A percentile compares a stretch with the other conserved stretches of the same genome.
These are phyloP conservation scores for Neophaeococcomyces mojaviensis DNA, from an alignment of 2,329 filamentous ascomycete genomes.

Conservation along the genomic window DNA sequence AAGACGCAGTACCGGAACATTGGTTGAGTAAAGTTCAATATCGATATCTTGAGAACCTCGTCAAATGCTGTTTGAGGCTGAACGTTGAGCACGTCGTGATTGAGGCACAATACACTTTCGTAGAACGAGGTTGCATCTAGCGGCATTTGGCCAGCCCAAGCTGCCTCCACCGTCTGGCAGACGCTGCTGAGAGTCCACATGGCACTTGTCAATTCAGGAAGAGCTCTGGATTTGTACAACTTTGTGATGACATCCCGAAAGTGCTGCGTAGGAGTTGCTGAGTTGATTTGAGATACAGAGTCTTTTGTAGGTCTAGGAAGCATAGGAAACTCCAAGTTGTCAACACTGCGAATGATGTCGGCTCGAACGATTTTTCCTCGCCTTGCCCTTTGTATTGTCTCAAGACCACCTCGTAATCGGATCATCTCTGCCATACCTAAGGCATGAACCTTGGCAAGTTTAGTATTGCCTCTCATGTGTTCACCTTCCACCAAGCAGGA, in stretches of 20 bases:
- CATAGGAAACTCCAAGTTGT: slow-evolving; percentile 12
- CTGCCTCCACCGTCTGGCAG: slow-evolving; percentile 11
- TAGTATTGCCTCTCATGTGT: slow-evolving; percentile 13
- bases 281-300: slow-evolving; percentile 2
- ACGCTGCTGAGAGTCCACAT: slow-evolving; percentile 12
- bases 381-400: slow-evolving; percentile 8
- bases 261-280: slow-evolving; percentile 3
- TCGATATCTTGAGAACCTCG: slow-evolving; percentile 10
- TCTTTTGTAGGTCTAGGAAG: slow-evolving; percentile 10
- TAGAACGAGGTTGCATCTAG: slow-evolving; percentile 15
- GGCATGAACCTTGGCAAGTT: slow-evolving; percentile 13
- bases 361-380: slow-evolving; percentile 17
- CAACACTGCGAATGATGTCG: slow-evolving; percentile 16
- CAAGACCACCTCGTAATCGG: slow-evolving; percentile 13
- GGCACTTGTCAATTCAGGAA: slow-evolving; percentile 1
- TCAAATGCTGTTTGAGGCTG: slow-evolving; percentile 3
- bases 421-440: slow-evolving; percentile 19
- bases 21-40: slow-evolving; percentile 15
- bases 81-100: slow-evolving; percentile 13
- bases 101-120: slow-evolving; percentile 13
- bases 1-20: slow-evolving; percentile 5
- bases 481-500: slow-evolving; percentile 17
- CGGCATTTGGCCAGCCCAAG: slow-evolving; percentile 1
- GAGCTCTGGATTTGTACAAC: slow-evolving; percentile 2
- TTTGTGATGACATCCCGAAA: background rate